Percentiles rank a stretch among this genome's conserved stretches.
phyloP scores from a whole-genome alignment of 345 rosid species.

The Aethionema arabicum region DNA sequence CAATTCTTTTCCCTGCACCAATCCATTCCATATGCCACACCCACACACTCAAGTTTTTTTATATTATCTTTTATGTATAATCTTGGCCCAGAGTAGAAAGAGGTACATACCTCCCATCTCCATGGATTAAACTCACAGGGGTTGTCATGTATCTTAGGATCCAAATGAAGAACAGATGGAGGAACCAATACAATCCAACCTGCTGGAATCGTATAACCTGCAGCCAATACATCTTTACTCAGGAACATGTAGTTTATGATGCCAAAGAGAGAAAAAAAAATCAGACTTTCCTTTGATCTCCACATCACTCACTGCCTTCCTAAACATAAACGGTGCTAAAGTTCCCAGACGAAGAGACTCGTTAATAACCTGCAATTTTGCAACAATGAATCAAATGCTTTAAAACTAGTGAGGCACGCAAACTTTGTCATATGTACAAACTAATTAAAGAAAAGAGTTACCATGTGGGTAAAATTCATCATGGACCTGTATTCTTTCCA shows the following conservation, averaged over 20 bases:
- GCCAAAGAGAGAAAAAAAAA: not conserved
- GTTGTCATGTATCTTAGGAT: slow-evolving; percentile 34
- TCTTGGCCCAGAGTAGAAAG: too few species aligned
- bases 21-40: too few species aligned
- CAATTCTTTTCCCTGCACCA: slow-evolving; percentile 33
- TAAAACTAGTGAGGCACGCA: not conserved
- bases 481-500: slow-evolving; percentile 40
- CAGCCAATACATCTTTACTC: not conserved
- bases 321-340: slow-evolving; percentile 37
- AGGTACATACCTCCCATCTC: slow-evolving; percentile 40
- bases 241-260: not conserved
- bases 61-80: too few species aligned
- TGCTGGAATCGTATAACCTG: slow-evolving; percentile 48
- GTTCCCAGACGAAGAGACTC: slow-evolving; percentile 48
- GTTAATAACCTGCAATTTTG: slow-evolving; percentile 41
- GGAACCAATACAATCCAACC: slow-evolving; percentile 45
- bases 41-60: slow-evolving; percentile 4
- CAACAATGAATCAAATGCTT: not conserved
- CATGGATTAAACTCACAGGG: slow-evolving; percentile 45
- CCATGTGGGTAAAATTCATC: slow-evolving; percentile 41
- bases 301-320: slow-evolving; percentile 42
- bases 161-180: slow-evolving; percentile 38
- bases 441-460: not conserved
- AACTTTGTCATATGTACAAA: not conserved
- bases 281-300: slow-evolving; percentile 35